Conservation (phyloP, 495 filamentous ascomycete genomes). For the Penicillium angulare region DNA sequence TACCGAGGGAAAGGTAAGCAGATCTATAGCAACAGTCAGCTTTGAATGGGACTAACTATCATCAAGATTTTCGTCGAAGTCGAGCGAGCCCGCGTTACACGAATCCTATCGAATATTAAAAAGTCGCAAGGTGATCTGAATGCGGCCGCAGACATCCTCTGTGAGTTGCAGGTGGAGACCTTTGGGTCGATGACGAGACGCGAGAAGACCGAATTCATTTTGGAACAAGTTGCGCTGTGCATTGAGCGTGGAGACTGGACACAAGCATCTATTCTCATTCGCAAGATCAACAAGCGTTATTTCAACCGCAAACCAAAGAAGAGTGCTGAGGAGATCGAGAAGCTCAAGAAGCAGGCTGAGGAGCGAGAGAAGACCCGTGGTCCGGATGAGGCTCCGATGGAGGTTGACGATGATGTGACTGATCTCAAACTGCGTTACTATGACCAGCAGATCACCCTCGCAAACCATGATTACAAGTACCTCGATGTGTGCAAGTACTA, state of each 20-base stretch:
- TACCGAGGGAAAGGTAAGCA: slow-evolving; percentile 86
- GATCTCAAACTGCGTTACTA: slow-evolving; percentile 96
- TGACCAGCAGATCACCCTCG: slow-evolving; percentile 89
- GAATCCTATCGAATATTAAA: slow-evolving; percentile 94
- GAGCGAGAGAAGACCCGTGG: slow-evolving; percentile 70
- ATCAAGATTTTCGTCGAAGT: slow-evolving; percentile 96
- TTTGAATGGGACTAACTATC: not conserved
- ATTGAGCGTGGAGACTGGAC: slow-evolving; percentile 96
- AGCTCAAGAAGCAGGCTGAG: slow-evolving; percentile 80
- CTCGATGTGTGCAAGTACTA: slow-evolving; percentile 97
- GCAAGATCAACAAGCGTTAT: slow-evolving; percentile 95
- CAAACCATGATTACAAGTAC: slow-evolving; percentile 96
- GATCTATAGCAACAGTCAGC: not conserved
- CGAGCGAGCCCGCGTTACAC: slow-evolving; percentile 91
- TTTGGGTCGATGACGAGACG: slow-evolving; percentile 96
- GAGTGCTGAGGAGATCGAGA: slow-evolving; percentile 79
- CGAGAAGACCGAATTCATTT: slow-evolving; percentile 97
- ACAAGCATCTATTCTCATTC: slow-evolving; percentile 87
- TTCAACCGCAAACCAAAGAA: slow-evolving; percentile 87
- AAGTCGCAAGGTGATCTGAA: slow-evolving; percentile 88
- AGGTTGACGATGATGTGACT: slow-evolving; percentile 85
- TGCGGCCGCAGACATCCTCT: slow-evolving; percentile 86
- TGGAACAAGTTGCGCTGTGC: slow-evolving; percentile 91
- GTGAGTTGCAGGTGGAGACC: slow-evolving; percentile 97
- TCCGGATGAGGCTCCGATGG: slow-evolving; percentile 70